A percentile compares a stretch with the other conserved stretches of the same genome.
These are phyloP conservation scores for Linnemannia zychae DNA, from an alignment of 192 early-diverging fungal species.

Conservation along the genomic window DNA sequence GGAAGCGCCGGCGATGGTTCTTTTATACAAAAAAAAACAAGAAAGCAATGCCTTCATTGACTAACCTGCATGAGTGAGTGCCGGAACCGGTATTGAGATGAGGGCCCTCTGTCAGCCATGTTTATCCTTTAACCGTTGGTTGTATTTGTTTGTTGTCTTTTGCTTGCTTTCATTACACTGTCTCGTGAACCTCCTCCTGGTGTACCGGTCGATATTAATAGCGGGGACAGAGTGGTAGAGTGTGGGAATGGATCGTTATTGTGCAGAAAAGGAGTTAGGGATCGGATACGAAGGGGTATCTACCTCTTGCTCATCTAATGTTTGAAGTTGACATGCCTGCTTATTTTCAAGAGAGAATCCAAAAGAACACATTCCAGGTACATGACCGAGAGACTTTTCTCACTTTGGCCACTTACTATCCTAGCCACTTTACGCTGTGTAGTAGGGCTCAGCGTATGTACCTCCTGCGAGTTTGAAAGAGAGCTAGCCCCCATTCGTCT, in stretches of 20 bases:
- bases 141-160: not conserved
- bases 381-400: no score
- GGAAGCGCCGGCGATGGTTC: not conserved
- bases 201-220: not conserved
- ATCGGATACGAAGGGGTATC: not conserved
- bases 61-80: not conserved
- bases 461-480: not conserved
- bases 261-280: not conserved
- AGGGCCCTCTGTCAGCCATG: not conserved
- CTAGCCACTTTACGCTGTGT: not conserved
- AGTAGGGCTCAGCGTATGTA: not conserved
- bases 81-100: not conserved
- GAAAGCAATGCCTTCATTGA: not conserved
- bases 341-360: not conserved
- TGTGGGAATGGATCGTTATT: not conserved
- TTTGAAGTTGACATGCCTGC: slow-evolving; percentile 4
- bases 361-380: not conserved
- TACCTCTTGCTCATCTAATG: not conserved
- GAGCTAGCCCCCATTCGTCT: not conserved
- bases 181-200: not conserved
- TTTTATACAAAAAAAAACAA: slow-evolving; percentile 4
- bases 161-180: not conserved
- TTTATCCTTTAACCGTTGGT: not conserved
- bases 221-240: not conserved
- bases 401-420: not conserved